Evolutionary conservation across 257 asterid genomes (phyloP).

Genomic region (Capsicum baccatum): DNA sequence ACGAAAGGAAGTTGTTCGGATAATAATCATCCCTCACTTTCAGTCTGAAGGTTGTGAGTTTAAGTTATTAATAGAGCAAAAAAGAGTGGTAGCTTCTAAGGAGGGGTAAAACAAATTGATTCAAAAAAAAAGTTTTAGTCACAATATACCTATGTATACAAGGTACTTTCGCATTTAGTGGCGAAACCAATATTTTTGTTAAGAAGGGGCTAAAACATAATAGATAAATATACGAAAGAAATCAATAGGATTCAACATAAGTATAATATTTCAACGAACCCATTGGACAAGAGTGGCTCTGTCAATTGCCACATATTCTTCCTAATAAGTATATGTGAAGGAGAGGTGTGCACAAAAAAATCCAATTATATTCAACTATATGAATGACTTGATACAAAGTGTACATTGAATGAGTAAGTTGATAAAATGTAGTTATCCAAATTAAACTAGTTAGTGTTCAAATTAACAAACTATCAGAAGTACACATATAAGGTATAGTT

Average conservation of each 20-base stretch:
- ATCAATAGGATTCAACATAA: neutral
- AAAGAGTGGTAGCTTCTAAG: too few species aligned
- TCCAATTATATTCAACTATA: neutral
- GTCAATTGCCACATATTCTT: neutral
- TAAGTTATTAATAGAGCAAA: too few species aligned
- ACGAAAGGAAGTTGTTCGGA: too few species aligned
- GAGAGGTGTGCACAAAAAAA: neutral
- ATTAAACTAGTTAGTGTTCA: neutral
- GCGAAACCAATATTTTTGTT: neutral
- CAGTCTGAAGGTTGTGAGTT: too few species aligned
- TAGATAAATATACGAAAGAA: neutral
- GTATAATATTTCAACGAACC: neutral
- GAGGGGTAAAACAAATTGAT: too few species aligned
- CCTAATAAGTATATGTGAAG: neutral
- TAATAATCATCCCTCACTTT: too few species aligned
- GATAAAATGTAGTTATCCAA: neutral
- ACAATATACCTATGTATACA: neutral
- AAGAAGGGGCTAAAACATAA: neutral
- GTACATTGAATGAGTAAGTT: neutral
- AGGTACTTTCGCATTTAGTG: neutral
- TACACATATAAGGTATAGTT: neutral
- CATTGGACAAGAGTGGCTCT: neutral
- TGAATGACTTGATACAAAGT: neutral
- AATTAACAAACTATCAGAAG: neutral
- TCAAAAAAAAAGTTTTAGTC: too few species aligned